Conservation (phyloP, 176 grass and related monocot species). For the Cymbopogon citratus region DNA sequence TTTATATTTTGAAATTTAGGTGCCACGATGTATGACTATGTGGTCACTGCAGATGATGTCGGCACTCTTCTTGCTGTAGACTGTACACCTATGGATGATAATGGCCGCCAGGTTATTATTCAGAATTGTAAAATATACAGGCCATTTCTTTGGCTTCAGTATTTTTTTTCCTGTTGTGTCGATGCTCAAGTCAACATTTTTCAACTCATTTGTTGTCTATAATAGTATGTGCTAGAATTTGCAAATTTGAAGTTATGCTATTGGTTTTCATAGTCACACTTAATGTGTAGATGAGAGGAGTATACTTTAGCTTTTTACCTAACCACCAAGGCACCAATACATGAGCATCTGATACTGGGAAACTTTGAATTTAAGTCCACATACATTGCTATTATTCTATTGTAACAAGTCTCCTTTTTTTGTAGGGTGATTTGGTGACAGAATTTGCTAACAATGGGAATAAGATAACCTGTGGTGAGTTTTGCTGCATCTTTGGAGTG, state of each 20-base stretch:
- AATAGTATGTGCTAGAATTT: slow-evolving; percentile 16
- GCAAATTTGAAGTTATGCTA: not conserved
- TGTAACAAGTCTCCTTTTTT: slow-evolving; percentile 6
- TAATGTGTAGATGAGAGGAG: not conserved
- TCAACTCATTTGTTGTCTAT: not conserved
- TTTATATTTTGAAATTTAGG: slow-evolving; percentile 45
- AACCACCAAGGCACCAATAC: slow-evolving; percentile 12
- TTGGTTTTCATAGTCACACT: not conserved
- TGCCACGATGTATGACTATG: slow-evolving; percentile 74
- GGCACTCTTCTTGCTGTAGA: slow-evolving; percentile 81
- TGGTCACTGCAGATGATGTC: slow-evolving; percentile 94
- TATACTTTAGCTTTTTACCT: slow-evolving; percentile 3
- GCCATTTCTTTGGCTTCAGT: not conserved
- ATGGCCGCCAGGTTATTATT: slow-evolving; percentile 62
- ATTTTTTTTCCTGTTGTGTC: not conserved
- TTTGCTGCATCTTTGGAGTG: not conserved
- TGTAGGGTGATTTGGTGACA: slow-evolving; percentile 83
- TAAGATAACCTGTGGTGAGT: slow-evolving; percentile 89
- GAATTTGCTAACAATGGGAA: slow-evolving; percentile 62
- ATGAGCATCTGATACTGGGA: not conserved
- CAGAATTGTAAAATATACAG: not conserved
- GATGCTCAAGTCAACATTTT: not conserved
- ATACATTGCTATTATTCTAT: not conserved
- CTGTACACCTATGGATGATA: slow-evolving; percentile 96
- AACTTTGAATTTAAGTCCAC: slow-evolving; percentile 9